These are phyloP conservation scores for Tripidium arundinaceum DNA, from an alignment of 202 grass and related monocot genomes.

Conservation along the genomic window DNA sequence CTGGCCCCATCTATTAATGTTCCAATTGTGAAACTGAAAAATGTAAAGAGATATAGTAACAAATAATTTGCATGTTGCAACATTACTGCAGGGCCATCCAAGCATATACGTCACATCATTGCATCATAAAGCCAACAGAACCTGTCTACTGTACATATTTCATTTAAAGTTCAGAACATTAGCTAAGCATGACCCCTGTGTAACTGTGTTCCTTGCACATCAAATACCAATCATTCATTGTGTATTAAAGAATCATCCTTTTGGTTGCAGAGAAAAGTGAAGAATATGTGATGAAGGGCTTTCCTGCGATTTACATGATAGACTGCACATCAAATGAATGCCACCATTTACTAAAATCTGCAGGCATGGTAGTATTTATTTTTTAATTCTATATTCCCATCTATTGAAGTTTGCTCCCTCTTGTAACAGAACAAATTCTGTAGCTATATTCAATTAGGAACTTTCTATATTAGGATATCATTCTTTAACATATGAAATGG, in stretches of 20 bases:
- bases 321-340: slow-evolving; percentile 85
- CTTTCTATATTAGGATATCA: neutral
- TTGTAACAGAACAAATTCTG: neutral
- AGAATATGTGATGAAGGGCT: slow-evolving; percentile 43
- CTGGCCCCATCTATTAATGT: neutral
- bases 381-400: slow-evolving; percentile 1
- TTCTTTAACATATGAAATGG: slow-evolving; percentile 15
- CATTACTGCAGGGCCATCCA: slow-evolving; percentile 6
- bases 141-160: slow-evolving; percentile 15
- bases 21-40: neutral
- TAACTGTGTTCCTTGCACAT: slow-evolving; percentile 12
- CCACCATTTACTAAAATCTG: slow-evolving; percentile 54
- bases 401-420: slow-evolving; percentile 15
- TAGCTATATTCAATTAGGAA: neutral
- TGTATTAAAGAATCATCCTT: slow-evolving; percentile 30
- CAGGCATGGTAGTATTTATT: slow-evolving; percentile 63
- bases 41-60: neutral
- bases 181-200: neutral
- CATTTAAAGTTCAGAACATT: neutral
- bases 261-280: slow-evolving; percentile 46
- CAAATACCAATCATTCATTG: slow-evolving; percentile 24
- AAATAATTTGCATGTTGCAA: slow-evolving; percentile 19
- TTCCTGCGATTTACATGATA: slow-evolving; percentile 75
- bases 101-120: neutral
- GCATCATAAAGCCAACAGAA: neutral